These are phyloP conservation scores for Russula brevipes DNA, from an alignment of 768 basidiomycete genomes.

Conservation along the genomic window DNA sequence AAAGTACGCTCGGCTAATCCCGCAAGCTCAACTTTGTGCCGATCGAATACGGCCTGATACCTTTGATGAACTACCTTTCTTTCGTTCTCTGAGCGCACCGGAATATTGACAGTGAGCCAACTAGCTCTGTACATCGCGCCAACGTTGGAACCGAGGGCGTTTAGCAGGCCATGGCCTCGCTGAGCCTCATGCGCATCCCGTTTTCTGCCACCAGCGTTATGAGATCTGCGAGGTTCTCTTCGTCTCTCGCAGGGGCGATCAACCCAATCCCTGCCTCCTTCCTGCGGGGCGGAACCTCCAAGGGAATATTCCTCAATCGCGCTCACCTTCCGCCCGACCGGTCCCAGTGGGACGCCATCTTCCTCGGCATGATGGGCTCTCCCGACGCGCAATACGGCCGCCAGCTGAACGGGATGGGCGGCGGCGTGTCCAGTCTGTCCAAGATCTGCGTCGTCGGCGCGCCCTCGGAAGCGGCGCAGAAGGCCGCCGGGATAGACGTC, in stretches of 20 bases:
- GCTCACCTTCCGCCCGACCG: slow-evolving; percentile 47
- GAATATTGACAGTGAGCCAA: slow-evolving; percentile 16
- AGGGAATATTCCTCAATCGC: slow-evolving; percentile 63
- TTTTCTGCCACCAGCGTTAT: background rate
- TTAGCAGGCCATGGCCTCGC: slow-evolving; percentile 10
- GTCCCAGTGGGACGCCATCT: slow-evolving; percentile 53
- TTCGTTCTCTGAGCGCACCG: background rate
- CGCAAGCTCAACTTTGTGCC: background rate
- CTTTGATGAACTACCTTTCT: background rate
- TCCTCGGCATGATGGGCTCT: slow-evolving; percentile 76
- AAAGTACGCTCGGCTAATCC: background rate
- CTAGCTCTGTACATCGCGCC: background rate
- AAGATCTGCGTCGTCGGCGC: slow-evolving; percentile 65
- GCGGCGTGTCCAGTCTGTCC: slow-evolving; percentile 67
- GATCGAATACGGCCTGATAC: background rate
- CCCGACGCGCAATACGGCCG: slow-evolving; percentile 63
- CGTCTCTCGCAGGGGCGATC: slow-evolving; percentile 15
- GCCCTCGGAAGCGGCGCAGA: slow-evolving; percentile 40
- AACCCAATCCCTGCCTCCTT: slow-evolving; percentile 43
- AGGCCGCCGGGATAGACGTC: slow-evolving; percentile 45
- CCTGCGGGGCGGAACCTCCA: slow-evolving; percentile 71
- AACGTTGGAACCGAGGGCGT: background rate
- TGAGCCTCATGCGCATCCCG: background rate
- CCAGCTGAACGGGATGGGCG: slow-evolving; percentile 80
- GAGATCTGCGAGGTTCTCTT: slow-evolving; percentile 1